These are phyloP conservation scores for Melaleuca alternifolia DNA, from an alignment of 345 rosid species.

Conservation along the genomic window DNA sequence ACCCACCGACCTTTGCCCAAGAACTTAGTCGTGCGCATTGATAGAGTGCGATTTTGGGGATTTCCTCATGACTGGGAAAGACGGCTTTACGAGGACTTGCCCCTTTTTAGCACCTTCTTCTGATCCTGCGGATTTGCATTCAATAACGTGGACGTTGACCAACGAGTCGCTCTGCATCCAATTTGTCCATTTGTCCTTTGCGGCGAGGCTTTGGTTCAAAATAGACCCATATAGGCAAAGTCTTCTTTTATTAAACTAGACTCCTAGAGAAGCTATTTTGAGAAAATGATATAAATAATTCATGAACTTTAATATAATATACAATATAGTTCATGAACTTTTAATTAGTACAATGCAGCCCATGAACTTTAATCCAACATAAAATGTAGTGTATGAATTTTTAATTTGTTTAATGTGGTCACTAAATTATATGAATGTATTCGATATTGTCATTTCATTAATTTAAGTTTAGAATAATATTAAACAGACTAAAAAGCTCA, in stretches of 20 bases:
- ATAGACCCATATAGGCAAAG: background rate
- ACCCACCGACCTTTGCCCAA: background rate
- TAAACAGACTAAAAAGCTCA: no score
- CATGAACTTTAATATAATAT: no score
- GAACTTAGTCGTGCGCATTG: background rate
- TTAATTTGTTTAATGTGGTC: no score
- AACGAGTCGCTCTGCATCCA: background rate
- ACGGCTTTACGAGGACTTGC: background rate
- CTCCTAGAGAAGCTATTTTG: background rate
- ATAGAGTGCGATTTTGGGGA: background rate
- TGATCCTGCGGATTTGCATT: background rate
- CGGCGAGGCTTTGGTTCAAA: background rate
- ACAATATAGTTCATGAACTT: no score
- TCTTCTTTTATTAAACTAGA: background rate
- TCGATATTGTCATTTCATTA: no score
- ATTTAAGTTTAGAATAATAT: no score
- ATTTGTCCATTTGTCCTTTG: background rate
- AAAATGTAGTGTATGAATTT: no score
- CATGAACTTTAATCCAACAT: no score
- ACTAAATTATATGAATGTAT: no score
- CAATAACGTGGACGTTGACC: background rate
- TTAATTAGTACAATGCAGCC: no score
- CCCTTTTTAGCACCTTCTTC: background rate
- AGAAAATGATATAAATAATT: no score
- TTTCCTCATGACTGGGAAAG: background rate